Conservation (phyloP, 495 filamentous ascomycete species). For the Penicillium soppii region DNA sequence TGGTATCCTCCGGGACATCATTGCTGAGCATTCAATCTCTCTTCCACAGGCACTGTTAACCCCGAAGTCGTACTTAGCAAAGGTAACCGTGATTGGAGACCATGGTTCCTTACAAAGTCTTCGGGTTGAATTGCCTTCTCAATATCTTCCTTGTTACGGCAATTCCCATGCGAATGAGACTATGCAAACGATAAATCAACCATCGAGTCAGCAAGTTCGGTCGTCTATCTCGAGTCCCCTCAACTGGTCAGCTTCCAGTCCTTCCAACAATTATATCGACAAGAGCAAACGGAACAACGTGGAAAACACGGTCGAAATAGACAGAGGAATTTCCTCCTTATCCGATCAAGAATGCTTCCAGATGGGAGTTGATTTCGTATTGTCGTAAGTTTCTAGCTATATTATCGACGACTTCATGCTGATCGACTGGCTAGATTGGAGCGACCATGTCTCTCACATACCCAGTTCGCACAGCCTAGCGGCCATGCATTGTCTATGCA, state of each 20-base stretch:
- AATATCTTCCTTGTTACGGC: neutral
- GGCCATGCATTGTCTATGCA: conserved; percentile 16
- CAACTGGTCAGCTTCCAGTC: too few relatives aligned
- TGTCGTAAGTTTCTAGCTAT: conserved; percentile 10
- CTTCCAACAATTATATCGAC: neutral
- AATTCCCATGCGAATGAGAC: neutral
- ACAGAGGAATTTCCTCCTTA: neutral
- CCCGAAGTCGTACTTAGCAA: neutral
- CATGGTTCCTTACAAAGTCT: neutral
- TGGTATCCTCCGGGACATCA: neutral
- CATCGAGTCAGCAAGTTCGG: neutral
- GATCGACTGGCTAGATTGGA: conserved; percentile 10
- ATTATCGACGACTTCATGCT: neutral
- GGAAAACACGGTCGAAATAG: neutral
- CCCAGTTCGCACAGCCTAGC: neutral
- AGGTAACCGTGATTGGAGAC: neutral
- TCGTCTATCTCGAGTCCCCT: neutral
- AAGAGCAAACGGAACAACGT: neutral
- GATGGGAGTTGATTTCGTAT: conserved; percentile 17
- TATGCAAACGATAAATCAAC: neutral
- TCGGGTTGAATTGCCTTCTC: neutral
- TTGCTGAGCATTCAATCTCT: neutral
- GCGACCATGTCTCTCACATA: conserved; percentile 18
- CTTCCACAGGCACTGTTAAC: conserved; percentile 1
- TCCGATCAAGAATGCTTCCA: conserved; percentile 1